phyloP scores from a whole-genome alignment of 441 rosid genomes.

The Croton setiger region DNA sequence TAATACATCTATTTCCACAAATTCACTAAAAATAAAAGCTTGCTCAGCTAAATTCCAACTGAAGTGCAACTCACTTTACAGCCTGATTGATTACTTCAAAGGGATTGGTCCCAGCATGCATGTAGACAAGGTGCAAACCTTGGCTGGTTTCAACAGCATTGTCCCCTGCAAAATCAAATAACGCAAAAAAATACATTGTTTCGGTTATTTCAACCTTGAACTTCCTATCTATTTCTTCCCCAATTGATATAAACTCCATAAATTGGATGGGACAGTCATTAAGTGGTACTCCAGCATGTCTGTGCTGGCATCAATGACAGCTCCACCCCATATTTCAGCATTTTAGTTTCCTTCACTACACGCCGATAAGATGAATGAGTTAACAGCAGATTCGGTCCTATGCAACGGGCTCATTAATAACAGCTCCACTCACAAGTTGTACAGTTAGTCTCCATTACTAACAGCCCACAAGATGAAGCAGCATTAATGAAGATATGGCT shows the following conservation, averaged over 20 bases:
- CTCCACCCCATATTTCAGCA: conserved; percentile 29
- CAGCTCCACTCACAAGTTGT: conserved; percentile 11
- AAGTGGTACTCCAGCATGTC: conserved; percentile 28
- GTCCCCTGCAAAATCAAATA: conserved; percentile 74
- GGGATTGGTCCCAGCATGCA: conserved; percentile 93
- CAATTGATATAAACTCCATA: conserved; percentile 32
- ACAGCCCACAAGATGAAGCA: conserved; percentile 4
- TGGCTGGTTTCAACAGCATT: conserved; percentile 74
- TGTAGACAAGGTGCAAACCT: conserved; percentile 78
- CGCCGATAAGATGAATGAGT: conserved; percentile 16
- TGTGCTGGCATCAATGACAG: conserved; percentile 30
- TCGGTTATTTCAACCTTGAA: conserved; percentile 31
- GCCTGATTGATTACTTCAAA: conserved; percentile 90
- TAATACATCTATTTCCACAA: background rate
- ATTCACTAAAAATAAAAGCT: background rate
- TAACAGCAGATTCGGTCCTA: conserved; percentile 23
- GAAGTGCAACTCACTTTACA: conserved; percentile 59
- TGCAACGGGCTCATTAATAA: conserved; percentile 17
- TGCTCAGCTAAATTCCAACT: background rate
- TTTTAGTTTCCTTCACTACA: conserved; percentile 26
- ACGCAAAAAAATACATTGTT: conserved; percentile 33
- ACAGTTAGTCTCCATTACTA: conserved; percentile 10
- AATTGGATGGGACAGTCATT: conserved; percentile 26
- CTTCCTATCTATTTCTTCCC: conserved; percentile 32
- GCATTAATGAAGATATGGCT: conserved; percentile 9